Conservation (phyloP, 2,329 filamentous ascomycete species). For the Venturia carpophila region DNA sequence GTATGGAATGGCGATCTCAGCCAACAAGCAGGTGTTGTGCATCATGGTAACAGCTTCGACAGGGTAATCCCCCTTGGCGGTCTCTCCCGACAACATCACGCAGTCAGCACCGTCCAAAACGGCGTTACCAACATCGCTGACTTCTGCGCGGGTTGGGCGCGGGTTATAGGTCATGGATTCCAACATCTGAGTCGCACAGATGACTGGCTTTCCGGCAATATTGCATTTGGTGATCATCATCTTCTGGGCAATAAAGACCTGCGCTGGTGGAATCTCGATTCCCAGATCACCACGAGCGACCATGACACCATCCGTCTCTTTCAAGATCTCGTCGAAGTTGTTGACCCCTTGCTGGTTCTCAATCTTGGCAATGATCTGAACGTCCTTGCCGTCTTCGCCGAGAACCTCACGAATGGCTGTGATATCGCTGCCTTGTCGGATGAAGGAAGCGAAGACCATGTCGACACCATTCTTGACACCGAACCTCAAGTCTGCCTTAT, state of each 20-base stretch:
- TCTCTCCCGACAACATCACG: constrained; percentile 99
- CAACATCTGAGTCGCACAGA: constrained; percentile 98
- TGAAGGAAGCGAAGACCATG: constrained; percentile 99
- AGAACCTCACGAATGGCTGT: constrained; percentile 84
- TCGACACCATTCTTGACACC: constrained; percentile 98
- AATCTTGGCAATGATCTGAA: constrained; percentile 99
- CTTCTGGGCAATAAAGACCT: constrained; percentile 99
- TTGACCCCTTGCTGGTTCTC: constrained; percentile 99
- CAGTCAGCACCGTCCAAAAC: constrained; percentile 97
- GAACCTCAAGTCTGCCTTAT: constrained; percentile 86
- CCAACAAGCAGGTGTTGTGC: constrained; percentile 94
- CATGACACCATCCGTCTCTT: constrained; percentile 98
- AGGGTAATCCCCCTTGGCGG: constrained; percentile 94
- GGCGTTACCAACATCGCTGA: constrained; percentile 96
- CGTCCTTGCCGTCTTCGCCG: constrained; percentile 84
- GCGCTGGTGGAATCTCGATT: constrained; percentile 96
- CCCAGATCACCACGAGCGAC: constrained; percentile 96
- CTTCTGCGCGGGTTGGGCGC: constrained; percentile 93
- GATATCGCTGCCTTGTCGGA: constrained; percentile 90
- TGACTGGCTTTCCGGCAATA: constrained; percentile 95
- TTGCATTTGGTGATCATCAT: constrained; percentile 99
- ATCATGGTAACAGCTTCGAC: constrained; percentile 91
- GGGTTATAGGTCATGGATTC: constrained; percentile 99
- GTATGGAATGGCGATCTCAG: constrained; percentile 95
- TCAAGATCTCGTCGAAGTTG: constrained; percentile 97